Evolutionary conservation across 2,329 filamentous ascomycete species (phyloP).

Genomic region (Immersiporthe knoxdaviesiana): DNA sequence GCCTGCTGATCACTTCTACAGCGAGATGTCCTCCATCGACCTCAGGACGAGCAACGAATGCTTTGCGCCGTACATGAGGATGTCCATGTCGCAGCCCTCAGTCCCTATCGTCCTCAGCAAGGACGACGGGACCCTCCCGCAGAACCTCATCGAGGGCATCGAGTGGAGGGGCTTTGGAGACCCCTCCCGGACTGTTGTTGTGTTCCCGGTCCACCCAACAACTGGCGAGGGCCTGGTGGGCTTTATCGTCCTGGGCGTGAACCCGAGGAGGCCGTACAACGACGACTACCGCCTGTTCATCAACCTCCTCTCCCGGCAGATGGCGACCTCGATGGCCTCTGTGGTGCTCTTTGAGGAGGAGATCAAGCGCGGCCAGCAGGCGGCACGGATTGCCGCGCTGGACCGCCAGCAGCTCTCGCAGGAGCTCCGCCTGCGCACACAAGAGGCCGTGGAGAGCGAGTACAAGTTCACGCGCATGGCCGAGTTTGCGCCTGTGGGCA

Average conservation of each 20-base stretch:
- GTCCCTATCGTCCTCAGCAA: conserved; percentile 69
- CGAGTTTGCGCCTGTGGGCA: conserved; percentile 80
- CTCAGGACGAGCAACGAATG: conserved; percentile 70
- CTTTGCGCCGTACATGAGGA: conserved; percentile 75
- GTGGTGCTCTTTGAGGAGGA: conserved; percentile 85
- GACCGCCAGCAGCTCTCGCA: conserved; percentile 78
- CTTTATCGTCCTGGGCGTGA: conserved; percentile 78
- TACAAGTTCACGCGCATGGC: conserved; percentile 83
- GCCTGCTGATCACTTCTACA: conserved; percentile 60
- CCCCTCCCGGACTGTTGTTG: conserved; percentile 69
- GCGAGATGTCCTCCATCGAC: conserved; percentile 66
- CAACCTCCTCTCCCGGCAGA: conserved; percentile 72
- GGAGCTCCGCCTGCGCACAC: conserved; percentile 68
- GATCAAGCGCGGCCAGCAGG: conserved; percentile 72
- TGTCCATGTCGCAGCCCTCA: conserved; percentile 69
- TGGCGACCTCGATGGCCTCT: conserved; percentile 79
- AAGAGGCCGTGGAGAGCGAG: conserved; percentile 69
- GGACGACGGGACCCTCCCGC: conserved; percentile 68
- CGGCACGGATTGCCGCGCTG: conserved; percentile 73
- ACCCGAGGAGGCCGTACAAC: conserved; percentile 78
- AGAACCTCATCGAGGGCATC: conserved; percentile 66
- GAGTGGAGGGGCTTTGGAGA: conserved; percentile 73
- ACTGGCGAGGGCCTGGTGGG: conserved; percentile 73
- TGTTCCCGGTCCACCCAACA: conserved; percentile 79
- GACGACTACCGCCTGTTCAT: conserved; percentile 81